Conservation (phyloP, 768 basidiomycete species). For the Russula virescens region DNA sequence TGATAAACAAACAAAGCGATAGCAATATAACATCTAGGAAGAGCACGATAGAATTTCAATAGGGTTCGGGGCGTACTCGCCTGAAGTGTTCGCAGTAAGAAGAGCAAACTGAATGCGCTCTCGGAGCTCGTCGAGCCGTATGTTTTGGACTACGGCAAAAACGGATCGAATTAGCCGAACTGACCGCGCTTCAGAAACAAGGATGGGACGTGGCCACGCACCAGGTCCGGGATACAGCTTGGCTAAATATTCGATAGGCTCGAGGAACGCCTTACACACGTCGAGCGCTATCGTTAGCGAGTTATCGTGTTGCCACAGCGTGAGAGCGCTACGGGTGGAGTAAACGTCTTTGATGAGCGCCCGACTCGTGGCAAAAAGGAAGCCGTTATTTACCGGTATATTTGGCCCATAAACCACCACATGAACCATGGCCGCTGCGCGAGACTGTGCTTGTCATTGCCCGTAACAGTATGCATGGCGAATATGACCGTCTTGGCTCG, state of each 20-base stretch:
- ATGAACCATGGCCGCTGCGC: conserved; percentile 56
- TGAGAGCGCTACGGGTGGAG: conserved; percentile 38
- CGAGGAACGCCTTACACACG: conserved; percentile 50
- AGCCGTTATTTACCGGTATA: conserved; percentile 39
- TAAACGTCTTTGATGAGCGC: background rate
- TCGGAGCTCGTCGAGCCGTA: conserved; percentile 4
- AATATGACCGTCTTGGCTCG: conserved; percentile 50
- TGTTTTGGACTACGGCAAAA: background rate
- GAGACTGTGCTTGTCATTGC: conserved; percentile 39
- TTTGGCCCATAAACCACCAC: conserved; percentile 71
- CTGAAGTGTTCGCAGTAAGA: background rate
- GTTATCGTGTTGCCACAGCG: conserved; percentile 52
- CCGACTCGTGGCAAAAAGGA: background rate
- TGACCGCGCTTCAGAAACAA: background rate
- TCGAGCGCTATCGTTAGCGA: conserved; percentile 53
- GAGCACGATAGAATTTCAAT: background rate
- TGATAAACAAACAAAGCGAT: background rate
- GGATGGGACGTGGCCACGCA: background rate
- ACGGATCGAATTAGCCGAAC: background rate
- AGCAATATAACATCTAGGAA: background rate
- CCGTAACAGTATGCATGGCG: conserved; percentile 54
- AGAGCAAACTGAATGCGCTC: conserved; percentile 6
- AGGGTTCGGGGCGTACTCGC: background rate
- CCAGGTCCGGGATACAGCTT: conserved; percentile 17
- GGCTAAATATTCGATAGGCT: conserved; percentile 31